phyloP scores from a whole-genome alignment of 140 eudicot genomes.

The Oenanthe javanica region DNA sequence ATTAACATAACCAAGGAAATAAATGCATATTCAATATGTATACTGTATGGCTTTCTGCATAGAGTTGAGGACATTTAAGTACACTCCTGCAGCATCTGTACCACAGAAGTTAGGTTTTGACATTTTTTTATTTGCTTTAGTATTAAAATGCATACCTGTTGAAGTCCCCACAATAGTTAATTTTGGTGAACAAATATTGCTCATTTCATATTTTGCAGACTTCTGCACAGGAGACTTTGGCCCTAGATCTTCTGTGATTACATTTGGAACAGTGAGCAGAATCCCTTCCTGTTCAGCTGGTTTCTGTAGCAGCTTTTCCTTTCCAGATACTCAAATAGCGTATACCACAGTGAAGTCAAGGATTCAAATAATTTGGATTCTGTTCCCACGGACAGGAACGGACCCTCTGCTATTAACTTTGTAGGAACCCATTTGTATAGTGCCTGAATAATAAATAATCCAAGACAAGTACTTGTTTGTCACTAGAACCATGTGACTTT shows the following conservation, averaged over 20 bases:
- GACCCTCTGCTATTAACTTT: background rate
- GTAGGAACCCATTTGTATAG: background rate
- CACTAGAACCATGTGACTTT: background rate
- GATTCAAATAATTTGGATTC: background rate
- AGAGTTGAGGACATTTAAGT: background rate
- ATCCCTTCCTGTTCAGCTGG: conserved; percentile 50
- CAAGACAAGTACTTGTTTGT: background rate
- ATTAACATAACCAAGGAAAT: background rate
- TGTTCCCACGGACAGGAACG: background rate
- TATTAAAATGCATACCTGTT: conserved; percentile 11
- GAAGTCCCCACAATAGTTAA: conserved; percentile 23
- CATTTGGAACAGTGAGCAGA: conserved; percentile 52
- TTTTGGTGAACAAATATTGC: conserved; percentile 24
- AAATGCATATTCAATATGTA: background rate
- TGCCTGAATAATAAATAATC: background rate
- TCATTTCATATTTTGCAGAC: conserved; percentile 10
- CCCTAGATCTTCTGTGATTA: conserved; percentile 49
- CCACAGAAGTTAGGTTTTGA: conserved; percentile 9
- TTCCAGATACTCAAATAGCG: conserved; percentile 47
- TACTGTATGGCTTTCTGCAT: background rate
- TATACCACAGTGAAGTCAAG: conserved; percentile 42
- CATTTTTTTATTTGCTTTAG: conserved; percentile 17
- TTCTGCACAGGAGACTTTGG: conserved; percentile 20
- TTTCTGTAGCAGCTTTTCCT: conserved; percentile 36
- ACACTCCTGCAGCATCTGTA: conserved; percentile 38